Evolutionary conservation across 1,284 basidiomycete species (phyloP).

Genomic region (Veloboletus limbatus): DNA sequence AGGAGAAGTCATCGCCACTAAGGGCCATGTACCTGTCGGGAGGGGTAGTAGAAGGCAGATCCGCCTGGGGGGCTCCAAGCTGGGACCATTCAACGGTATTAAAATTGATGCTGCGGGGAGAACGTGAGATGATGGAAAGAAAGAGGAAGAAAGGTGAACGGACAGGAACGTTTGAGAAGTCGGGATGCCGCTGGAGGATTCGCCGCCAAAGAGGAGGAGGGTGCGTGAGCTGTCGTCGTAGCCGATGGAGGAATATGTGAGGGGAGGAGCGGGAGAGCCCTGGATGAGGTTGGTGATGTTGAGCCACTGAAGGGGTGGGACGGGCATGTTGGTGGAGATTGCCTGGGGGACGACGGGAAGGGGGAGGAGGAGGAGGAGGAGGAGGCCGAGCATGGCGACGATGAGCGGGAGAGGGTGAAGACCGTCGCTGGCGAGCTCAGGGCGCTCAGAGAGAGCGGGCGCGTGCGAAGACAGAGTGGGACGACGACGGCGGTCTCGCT

Average conservation of each 20-base stretch:
- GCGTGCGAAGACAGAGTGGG: slow-evolving; percentile 16
- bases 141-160: neutral
- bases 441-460: slow-evolving; percentile 22
- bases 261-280: slow-evolving; percentile 56
- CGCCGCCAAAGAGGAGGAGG: slow-evolving; percentile 72
- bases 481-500: slow-evolving; percentile 16
- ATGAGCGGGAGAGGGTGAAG: neutral
- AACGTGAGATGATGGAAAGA: slow-evolving; percentile 5
- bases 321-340: slow-evolving; percentile 38
- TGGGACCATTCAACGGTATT: slow-evolving; percentile 57
- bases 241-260: slow-evolving; percentile 71
- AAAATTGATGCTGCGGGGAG: slow-evolving; percentile 40
- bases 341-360: slow-evolving; percentile 11
- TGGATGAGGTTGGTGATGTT: slow-evolving; percentile 56
- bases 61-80: slow-evolving; percentile 49
- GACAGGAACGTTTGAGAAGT: slow-evolving; percentile 68
- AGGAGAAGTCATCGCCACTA: slow-evolving; percentile 65
- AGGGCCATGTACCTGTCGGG: slow-evolving; percentile 62
- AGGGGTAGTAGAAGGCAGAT: slow-evolving; percentile 45
- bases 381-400: neutral
- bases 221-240: slow-evolving; percentile 54
- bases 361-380: slow-evolving; percentile 8
- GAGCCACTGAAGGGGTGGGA: slow-evolving; percentile 69
- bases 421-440: slow-evolving; percentile 4
- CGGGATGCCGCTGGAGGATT: slow-evolving; percentile 60